Conservation (phyloP, 306 rosid species). For the Senna tora region DNA sequence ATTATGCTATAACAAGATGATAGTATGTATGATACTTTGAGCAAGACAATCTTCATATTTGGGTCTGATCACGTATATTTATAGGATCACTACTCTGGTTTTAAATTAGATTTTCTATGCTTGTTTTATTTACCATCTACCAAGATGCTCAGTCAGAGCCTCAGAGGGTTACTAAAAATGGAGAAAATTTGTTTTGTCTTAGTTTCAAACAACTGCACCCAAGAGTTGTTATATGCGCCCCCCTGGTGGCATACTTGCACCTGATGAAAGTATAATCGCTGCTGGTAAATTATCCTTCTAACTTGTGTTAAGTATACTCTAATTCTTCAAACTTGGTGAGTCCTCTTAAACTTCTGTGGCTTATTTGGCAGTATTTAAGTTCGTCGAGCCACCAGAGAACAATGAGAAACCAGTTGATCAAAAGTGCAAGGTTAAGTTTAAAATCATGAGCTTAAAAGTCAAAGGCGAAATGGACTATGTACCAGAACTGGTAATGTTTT, state of each 20-base stretch:
- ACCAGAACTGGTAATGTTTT: slow-evolving; percentile 77
- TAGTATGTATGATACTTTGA: not conserved
- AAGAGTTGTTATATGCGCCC: slow-evolving; percentile 97
- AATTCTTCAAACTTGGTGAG: slow-evolving; percentile 24
- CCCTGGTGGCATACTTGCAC: slow-evolving; percentile 86
- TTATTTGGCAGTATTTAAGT: slow-evolving; percentile 76
- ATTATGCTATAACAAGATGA: not conserved
- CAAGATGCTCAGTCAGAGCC: not conserved
- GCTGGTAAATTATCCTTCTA: slow-evolving; percentile 60
- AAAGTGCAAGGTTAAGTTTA: slow-evolving; percentile 85
- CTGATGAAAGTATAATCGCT: slow-evolving; percentile 79
- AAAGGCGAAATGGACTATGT: slow-evolving; percentile 79
- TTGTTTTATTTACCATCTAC: not conserved
- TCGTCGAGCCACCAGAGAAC: slow-evolving; percentile 89
- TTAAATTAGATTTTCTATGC: not conserved
- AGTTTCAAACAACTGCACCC: slow-evolving; percentile 97
- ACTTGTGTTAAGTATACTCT: slow-evolving; percentile 20
- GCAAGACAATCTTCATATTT: slow-evolving; percentile 24
- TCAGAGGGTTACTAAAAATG: slow-evolving; percentile 11
- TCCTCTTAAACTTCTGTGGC: slow-evolving; percentile 32
- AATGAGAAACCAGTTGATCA: slow-evolving; percentile 74
- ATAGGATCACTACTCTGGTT: not conserved
- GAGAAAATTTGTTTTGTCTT: slow-evolving; percentile 31
- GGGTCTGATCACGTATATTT: slow-evolving; percentile 3
- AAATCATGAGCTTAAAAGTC: slow-evolving; percentile 94